Base-by-base conservation (phyloP, 345 rosid genomes). In the Lagerstroemia speciosa region DNA sequence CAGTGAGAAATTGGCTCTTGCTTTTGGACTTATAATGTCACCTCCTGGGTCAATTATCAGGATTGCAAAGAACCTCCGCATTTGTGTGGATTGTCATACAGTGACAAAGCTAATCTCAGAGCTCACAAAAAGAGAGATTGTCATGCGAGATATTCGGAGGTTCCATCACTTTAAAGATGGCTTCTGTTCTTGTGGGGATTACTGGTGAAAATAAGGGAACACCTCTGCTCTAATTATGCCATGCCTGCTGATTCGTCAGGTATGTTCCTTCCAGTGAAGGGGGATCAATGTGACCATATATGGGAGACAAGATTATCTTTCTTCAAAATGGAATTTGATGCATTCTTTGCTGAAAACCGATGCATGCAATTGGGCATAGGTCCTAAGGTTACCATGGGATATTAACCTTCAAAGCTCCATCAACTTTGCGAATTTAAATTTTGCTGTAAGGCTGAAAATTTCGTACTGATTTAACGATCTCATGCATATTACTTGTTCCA, bases 1-100 rank as follows among this genome's bases (percentile, higher is more conserved):
- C 27, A 68, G 65, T 41, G 71, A 72, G 66, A 75, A 70, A 64
- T 64, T 75, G 57, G 76, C 76, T 52, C 41, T 72, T 66, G 74
- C 76, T 38, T 71, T 65, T 62, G 53, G 61, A 41, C 69, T 78
- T 43, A 71, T 74, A 40, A 70, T 65, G 48, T 71, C 76, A 32
- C 43, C 32, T 38, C 71, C 78, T 20, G 73, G 53, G 26, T 64
- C 73, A 48, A 48, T 34, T 22, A 74, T 74, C 45, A 65, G 81
- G 65, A 69, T 72, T 40, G 62, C 61, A 7, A 76, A 69, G 50
- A 73, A 68, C 26, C 66, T 73, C 20, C n/a, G 61, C 3, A 40
- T 71, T 55, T 73, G 71, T 40, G 66, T 71, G 29, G 79, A 73
- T 76, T 67, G 71, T 65, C 77, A 73, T 55, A 58, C 34, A 0